Conservation (phyloP, 768 basidiomycete genomes). For the Mycena galericulata region DNA sequence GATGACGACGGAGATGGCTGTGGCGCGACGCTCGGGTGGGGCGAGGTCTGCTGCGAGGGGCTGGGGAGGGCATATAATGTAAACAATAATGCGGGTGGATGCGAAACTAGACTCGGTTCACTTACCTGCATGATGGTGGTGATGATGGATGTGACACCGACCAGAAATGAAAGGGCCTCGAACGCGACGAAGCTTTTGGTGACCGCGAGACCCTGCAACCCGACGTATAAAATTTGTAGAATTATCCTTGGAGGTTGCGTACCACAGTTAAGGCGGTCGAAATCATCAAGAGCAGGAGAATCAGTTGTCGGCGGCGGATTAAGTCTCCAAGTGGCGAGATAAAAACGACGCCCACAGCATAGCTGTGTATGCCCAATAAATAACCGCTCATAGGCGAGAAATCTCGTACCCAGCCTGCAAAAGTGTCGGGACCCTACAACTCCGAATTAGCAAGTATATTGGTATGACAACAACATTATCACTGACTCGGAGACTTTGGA, state of each 20-base stretch:
- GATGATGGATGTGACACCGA: slow-evolving; percentile 75
- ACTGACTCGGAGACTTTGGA: slow-evolving; percentile 40
- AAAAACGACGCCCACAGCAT: slow-evolving; percentile 77
- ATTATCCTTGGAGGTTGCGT: background rate
- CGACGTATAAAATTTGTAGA: background rate
- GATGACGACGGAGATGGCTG: slow-evolving; percentile 80
- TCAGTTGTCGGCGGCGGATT: slow-evolving; percentile 78
- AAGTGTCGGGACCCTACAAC: slow-evolving; percentile 36
- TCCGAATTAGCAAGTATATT: slow-evolving; percentile 31
- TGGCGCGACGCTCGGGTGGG: slow-evolving; percentile 75
- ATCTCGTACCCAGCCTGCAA: slow-evolving; percentile 27
- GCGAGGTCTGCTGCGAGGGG: slow-evolving; percentile 86
- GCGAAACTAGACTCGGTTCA: no score
- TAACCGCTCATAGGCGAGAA: background rate
- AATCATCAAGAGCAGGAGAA: slow-evolving; percentile 66
- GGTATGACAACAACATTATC: background rate
- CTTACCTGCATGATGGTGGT: slow-evolving; percentile 72
- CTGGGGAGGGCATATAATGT: slow-evolving; percentile 46
- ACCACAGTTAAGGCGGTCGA: slow-evolving; percentile 70
- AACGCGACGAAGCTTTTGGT: slow-evolving; percentile 70
- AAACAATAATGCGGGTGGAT: background rate
- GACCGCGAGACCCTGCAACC: slow-evolving; percentile 64
- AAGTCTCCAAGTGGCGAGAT: slow-evolving; percentile 89
- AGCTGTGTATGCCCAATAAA: slow-evolving; percentile 52
- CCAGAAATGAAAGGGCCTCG: slow-evolving; percentile 75